A percentile compares a stretch with the other conserved stretches of the same genome.
Conservation (phyloP, 2,329 filamentous ascomycete species). For the Podosphaera leucotricha region DNA sequence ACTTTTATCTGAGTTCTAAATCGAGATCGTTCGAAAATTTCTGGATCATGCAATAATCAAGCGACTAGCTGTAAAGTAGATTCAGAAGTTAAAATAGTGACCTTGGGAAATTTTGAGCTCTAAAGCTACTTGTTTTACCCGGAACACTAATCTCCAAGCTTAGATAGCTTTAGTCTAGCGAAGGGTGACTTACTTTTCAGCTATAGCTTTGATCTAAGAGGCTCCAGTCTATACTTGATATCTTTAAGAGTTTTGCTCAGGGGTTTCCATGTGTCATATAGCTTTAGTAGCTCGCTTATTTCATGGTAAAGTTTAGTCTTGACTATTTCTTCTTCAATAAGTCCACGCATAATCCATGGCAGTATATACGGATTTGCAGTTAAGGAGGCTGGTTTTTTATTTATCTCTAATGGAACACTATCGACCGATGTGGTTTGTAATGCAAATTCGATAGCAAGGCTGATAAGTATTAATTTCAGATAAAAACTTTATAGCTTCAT, state of each 20-base stretch:
- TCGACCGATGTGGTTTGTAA: constrained; percentile 43
- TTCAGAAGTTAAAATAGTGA: too few species aligned
- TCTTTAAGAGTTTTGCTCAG: constrained; percentile 78
- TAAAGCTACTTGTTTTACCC: not conserved
- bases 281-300: constrained; percentile 51
- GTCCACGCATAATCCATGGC: constrained; percentile 84
- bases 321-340: constrained; percentile 80
- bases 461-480: constrained; percentile 9
- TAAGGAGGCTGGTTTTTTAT: constrained; percentile 24
- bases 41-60: too few species aligned
- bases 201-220: constrained; percentile 57
- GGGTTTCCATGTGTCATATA: constrained; percentile 90
- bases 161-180: not conserved
- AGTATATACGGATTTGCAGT: constrained; percentile 66
- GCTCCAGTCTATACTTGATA: constrained; percentile 84
- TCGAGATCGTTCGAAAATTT: too few species aligned
- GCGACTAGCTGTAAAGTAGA: too few species aligned
- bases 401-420: constrained; percentile 24
- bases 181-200: not conserved
- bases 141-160: too few species aligned
- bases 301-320: constrained; percentile 58
- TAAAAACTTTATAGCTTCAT: not conserved
- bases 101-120: too few species aligned
- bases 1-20: too few species aligned
- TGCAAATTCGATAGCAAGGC: constrained; percentile 46